phyloP scores from a whole-genome alignment of 176 grass and related monocot genomes.

The Ensete ventricosum region DNA sequence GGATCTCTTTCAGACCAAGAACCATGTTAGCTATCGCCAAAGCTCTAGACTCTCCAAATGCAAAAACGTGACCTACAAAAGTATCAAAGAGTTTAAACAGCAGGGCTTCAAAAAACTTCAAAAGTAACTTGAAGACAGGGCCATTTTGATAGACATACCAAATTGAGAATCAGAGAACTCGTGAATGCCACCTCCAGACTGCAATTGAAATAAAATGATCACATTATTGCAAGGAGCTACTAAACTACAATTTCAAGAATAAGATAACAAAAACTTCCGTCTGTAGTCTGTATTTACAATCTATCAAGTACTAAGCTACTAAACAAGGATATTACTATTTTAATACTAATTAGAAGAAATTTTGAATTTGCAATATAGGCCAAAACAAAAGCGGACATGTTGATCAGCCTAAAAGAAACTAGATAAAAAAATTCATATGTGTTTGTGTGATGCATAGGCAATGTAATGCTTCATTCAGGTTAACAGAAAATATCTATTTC shows the following conservation, averaged over 20 bases:
- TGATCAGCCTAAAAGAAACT: neutral
- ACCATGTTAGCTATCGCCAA: slow-evolving; percentile 98
- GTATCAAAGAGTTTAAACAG: slow-evolving; percentile 19
- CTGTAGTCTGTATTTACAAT: neutral
- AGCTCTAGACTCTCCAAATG: slow-evolving; percentile 87
- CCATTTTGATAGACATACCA: slow-evolving; percentile 38
- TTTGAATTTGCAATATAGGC: no score
- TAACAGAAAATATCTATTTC: neutral
- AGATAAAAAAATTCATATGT: neutral
- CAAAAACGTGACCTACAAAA: slow-evolving; percentile 92
- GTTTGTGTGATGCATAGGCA: neutral
- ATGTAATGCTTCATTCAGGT: neutral
- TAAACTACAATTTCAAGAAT: neutral
- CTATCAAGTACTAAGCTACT: neutral
- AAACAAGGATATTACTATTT: neutral
- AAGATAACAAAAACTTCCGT: neutral
- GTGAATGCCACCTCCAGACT: slow-evolving; percentile 99
- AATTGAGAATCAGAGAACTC: slow-evolving; percentile 99
- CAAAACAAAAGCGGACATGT: neutral
- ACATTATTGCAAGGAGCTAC: neutral
- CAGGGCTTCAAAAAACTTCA: slow-evolving; percentile 1
- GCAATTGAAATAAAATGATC: neutral
- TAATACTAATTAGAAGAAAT: no score
- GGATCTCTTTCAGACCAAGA: slow-evolving; percentile 97
- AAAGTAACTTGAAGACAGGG: slow-evolving; percentile 9